Evolutionary conservation across 345 rosid genomes (phyloP).

Genomic region (Xanthoceras sorbifolium): DNA sequence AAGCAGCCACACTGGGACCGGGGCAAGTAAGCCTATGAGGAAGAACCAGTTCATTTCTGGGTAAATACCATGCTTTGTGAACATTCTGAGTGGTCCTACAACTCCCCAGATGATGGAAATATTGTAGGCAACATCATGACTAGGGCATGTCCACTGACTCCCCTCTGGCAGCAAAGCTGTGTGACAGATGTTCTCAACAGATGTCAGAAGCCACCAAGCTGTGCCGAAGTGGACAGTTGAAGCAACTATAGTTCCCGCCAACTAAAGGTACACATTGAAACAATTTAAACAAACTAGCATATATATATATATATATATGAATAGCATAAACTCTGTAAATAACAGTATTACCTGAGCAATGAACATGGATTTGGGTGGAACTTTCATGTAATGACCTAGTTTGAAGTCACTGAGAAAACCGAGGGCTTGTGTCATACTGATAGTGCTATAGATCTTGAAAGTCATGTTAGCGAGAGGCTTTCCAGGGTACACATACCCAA

Average conservation of each 20-base stretch:
- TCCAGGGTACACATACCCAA: slow-evolving; percentile 61
- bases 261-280: slow-evolving; percentile 18
- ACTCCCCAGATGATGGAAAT: slow-evolving; percentile 67
- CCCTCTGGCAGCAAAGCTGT: slow-evolving; percentile 34
- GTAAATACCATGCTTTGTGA: slow-evolving; percentile 44
- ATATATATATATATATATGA: not conserved
- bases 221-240: slow-evolving; percentile 49
- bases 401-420: slow-evolving; percentile 55
- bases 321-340: not conserved
- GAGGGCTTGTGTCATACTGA: slow-evolving; percentile 48
- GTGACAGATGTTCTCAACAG: slow-evolving; percentile 43
- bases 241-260: slow-evolving; percentile 45
- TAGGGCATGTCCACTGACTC: slow-evolving; percentile 63
- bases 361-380: slow-evolving; percentile 63
- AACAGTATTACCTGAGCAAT: slow-evolving; percentile 43
- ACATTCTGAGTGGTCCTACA: slow-evolving; percentile 52
- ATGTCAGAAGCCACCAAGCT: slow-evolving; percentile 54
- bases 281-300: not conserved
- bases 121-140: slow-evolving; percentile 49
- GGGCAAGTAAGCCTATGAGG: slow-evolving; percentile 48
- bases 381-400: slow-evolving; percentile 64
- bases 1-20: slow-evolving; percentile 48
- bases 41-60: slow-evolving; percentile 58
- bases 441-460: slow-evolving; percentile 52
- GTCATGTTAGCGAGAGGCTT: slow-evolving; percentile 53